Evolutionary conservation across 306 rosid genomes (phyloP), one percentile per base, ranked within the genome.

Genomic region (Dalbergia cultrata): DNA sequence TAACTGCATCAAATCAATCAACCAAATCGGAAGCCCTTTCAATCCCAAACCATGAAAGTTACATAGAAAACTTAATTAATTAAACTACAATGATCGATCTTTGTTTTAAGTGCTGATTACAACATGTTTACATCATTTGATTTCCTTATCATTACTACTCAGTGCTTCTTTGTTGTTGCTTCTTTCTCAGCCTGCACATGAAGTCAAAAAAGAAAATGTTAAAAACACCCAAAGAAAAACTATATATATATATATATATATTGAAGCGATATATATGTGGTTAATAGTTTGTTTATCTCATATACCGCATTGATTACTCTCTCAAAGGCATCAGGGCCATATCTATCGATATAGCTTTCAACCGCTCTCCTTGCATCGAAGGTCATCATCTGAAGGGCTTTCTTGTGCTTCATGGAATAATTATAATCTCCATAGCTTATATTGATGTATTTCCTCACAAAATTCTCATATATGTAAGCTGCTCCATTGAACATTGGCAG

Each of bases 401-500:
- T 90, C 83, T 85, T 91, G 26, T 90, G 89, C 49, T 74, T 84
- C 43, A 87, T 94, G 4, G 92, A 84, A 49, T 90, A 80, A 50
- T 82, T 82, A 62, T 26, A 37, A 75, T 44, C 68, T 62, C 81
- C 80, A 45, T 84, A 69, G 26, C 76, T 70, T 26, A 71, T 83
- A 84, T 89, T 95, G 0, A 93, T 78, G 57, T 90, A 95, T 78
- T 85, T 77, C 54, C 99, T 95, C 78, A 85, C 99, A 65, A 64
- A 70, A 60, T 90, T 95, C 79, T 80, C 96, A 47, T 91, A 90
- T 65, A 95, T 84, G 75, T 92, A 96, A 6, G 99, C 97, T 26
- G 97, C 97, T 60, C 98, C 98, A 77, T 92, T 96, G 90, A 93
- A 96, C 77, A 76, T 82, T 9, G 99, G 99, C 77, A 96, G 80